Conservation (phyloP, 2,329 filamentous ascomycete species). For the Fusarium sp. region DNA sequence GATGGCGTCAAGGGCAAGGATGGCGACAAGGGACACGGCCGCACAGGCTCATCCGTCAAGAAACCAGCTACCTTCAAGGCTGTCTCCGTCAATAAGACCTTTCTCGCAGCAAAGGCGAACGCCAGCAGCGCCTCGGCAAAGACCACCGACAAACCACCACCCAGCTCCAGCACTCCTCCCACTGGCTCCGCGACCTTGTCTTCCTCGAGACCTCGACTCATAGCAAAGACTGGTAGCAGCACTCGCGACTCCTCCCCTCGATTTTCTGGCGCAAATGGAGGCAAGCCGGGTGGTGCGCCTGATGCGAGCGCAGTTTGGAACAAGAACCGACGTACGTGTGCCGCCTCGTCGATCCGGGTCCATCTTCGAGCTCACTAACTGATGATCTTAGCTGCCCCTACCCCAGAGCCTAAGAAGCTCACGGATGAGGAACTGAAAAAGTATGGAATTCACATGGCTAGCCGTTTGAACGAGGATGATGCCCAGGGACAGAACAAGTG, state of each 20-base stretch:
- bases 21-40: constrained; percentile 69
- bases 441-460: constrained; percentile 88
- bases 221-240: constrained; percentile 78
- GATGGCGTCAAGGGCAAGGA: constrained; percentile 67
- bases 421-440: constrained; percentile 90
- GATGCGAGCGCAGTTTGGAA: constrained; percentile 87
- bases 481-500: constrained; percentile 82
- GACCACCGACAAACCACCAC: constrained; percentile 61
- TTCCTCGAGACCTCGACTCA: constrained; percentile 75
- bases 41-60: constrained; percentile 72
- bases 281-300: constrained; percentile 70
- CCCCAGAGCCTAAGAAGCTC: constrained; percentile 81
- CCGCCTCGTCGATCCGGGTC: constrained; percentile 6
- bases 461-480: constrained; percentile 81
- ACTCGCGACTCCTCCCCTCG: constrained; percentile 64
- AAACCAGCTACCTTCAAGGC: constrained; percentile 86
- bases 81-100: constrained; percentile 87
- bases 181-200: constrained; percentile 60
- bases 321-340: constrained; percentile 81
- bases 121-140: constrained; percentile 60
- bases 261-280: constrained; percentile 64
- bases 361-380: constrained; percentile 32
- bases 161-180: constrained; percentile 60
- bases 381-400: constrained; percentile 63
- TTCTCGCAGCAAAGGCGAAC: constrained; percentile 77